These are phyloP conservation scores for Phytophthora citricola DNA, from an alignment of 352 stramenopile species.

Conservation along the genomic window DNA sequence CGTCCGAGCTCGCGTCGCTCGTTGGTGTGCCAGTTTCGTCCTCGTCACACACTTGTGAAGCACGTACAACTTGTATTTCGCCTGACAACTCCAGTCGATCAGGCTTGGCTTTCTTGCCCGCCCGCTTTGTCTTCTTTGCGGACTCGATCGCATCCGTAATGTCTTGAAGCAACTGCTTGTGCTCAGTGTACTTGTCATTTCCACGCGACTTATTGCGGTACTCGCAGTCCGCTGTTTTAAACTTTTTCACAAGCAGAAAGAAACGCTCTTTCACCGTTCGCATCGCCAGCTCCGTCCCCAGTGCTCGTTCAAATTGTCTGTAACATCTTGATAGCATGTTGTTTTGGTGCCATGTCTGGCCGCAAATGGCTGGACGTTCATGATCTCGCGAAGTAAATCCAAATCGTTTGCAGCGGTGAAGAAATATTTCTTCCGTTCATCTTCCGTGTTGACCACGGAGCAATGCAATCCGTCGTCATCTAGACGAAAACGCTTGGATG, in stretches of 20 bases:
- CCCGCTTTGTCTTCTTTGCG: no score
- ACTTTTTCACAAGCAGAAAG: conserved; percentile 10
- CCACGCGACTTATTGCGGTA: conserved; percentile 10
- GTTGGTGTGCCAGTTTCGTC: no score
- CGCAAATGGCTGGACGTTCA: conserved; percentile 6
- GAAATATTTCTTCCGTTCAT: conserved; percentile 1
- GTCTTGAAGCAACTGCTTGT: no score
- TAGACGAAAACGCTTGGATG: no score
- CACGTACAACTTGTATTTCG: no score
- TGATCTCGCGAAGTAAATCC: conserved; percentile 1
- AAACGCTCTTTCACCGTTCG: conserved; percentile 12
- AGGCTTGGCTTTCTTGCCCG: no score
- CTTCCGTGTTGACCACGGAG: not conserved
- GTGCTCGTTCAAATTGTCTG: conserved; percentile 12
- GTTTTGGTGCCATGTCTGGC: conserved; percentile 5
- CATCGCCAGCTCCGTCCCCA: not conserved
- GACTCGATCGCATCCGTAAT: no score
- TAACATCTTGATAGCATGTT: not conserved
- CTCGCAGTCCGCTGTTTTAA: conserved; percentile 1
- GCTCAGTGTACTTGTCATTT: not conserved
- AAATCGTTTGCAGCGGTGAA: conserved; percentile 5
- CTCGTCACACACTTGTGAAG: no score
- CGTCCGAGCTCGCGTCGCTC: no score
- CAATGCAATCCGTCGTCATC: not conserved
- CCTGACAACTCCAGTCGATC: no score